Evolutionary conservation across 2,329 filamentous ascomycete species (phyloP).

Genomic region (Phaeosphaeriaceae sp.): DNA sequence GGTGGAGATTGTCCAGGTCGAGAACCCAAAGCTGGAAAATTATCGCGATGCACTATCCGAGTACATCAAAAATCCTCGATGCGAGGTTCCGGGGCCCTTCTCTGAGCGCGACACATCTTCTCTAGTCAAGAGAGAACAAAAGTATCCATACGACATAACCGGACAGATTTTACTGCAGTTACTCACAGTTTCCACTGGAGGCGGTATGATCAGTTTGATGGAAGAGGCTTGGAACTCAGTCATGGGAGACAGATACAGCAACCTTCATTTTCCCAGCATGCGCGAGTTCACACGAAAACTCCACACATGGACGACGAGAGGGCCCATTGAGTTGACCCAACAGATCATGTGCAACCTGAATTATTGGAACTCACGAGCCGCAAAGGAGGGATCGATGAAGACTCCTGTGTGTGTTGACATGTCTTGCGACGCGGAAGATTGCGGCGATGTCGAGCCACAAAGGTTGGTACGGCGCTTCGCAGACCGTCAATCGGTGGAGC

Average conservation of each 20-base stretch:
- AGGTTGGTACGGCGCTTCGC: background rate
- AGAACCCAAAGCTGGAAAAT: constrained; percentile 12
- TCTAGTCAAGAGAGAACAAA: background rate
- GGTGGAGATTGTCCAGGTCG: constrained; percentile 2
- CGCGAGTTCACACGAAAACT: constrained; percentile 1
- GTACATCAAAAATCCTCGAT: constrained; percentile 8
- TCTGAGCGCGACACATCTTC: background rate
- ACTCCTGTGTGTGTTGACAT: constrained; percentile 2
- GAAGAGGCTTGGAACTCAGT: constrained; percentile 5
- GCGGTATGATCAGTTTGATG: constrained; percentile 1
- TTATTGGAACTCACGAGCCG: constrained; percentile 6
- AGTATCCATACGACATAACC: constrained; percentile 4
- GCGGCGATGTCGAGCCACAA: constrained; percentile 1
- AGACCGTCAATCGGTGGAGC: background rate
- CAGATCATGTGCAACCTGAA: constrained; percentile 3
- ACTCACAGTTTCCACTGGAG: background rate
- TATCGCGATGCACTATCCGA: constrained; percentile 5
- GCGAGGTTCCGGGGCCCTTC: constrained; percentile 2
- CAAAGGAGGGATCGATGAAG: background rate
- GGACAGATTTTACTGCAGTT: background rate
- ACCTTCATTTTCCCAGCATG: constrained; percentile 2
- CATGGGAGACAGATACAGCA: constrained; percentile 1
- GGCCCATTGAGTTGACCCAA: constrained; percentile 1
- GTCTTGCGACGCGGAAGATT: background rate
- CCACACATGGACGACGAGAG: background rate